Base-by-base conservation (phyloP, 345 rosid species). In the Murraya paniculata region DNA sequence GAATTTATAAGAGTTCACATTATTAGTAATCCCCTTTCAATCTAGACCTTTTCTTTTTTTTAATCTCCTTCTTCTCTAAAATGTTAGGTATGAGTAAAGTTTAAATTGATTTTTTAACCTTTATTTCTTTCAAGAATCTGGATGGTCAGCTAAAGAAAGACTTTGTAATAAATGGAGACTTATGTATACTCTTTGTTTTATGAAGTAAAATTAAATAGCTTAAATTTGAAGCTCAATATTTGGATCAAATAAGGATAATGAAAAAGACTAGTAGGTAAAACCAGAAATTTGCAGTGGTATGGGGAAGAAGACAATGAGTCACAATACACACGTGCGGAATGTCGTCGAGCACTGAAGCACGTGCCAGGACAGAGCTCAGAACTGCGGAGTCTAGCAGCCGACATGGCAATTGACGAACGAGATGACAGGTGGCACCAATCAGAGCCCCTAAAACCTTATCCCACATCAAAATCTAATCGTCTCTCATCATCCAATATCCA, bases 391-490 rank as follows among this genome's bases (percentile, higher is more conserved):
- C 57, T 11, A 10, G 28, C 22, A 38, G 19, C 24, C 14, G 77
- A 73, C 66, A 22, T 28, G 77, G 58, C 59, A 62, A 61, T 9
- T 28, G 70, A 45, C 13, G 22, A 31, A 27, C 0, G 25, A 30
- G 33, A 13, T 7, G 67, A 9, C 87, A 87, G 64, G 80, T 91
- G 91, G 85, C 87, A 85, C 48, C 81, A 87, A 71, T 60, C 68
- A 83, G 60, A 78, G 68, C 85, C 87, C 41, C 38, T 50, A 69
- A 50, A 85, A 71, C 90, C 94, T 91, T 90, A 94, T 93, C 98
- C 77, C 78, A 30, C 83, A 82, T 81, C 90, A 65, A 69, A 78
- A 77, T 81, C 86, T 64, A 76, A 84, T 87, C 85, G 73, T 58
- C 81, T 65, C 60, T 13, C 55, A 13, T 67, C 56, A 36, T 76